Percentiles rank a stretch among this genome's conserved stretches.
phyloP scores from a whole-genome alignment of 2,329 filamentous ascomycete species.

The Grosmannia clavigera region DNA sequence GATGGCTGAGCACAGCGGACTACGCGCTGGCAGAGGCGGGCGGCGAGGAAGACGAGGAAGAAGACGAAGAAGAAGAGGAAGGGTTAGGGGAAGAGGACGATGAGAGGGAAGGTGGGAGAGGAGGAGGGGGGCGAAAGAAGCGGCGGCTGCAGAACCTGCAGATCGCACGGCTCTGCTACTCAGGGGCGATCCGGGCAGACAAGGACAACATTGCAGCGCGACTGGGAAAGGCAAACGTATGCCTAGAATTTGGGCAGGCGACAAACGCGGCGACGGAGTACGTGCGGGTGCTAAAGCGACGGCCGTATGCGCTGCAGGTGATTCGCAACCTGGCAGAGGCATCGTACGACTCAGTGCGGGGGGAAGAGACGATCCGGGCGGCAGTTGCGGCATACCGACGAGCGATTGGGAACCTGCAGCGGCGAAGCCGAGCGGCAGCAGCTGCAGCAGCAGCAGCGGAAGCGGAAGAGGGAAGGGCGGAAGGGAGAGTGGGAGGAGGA shows the following conservation, averaged over 20 bases:
- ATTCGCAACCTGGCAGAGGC: conserved; percentile 45
- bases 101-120: conserved; percentile 26
- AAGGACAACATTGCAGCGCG: conserved; percentile 44
- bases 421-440: conserved; percentile 12
- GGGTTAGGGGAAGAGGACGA: conserved; percentile 16
- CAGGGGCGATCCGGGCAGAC: conserved; percentile 45
- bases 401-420: conserved; percentile 27
- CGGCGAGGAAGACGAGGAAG: conserved; percentile 24
- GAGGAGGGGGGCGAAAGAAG: conserved; percentile 21
- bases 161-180: conserved; percentile 46
- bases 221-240: conserved; percentile 45
- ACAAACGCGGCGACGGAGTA: conserved; percentile 45
- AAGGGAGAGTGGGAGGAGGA: no score
- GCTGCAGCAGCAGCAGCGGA: not conserved
- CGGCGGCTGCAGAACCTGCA: conserved; percentile 30
- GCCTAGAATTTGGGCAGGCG: conserved; percentile 41
- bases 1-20: conserved; percentile 47
- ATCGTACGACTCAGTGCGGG: conserved; percentile 37
- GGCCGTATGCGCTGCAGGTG: conserved; percentile 40
- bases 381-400: conserved; percentile 37
- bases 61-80: conserved; percentile 31
- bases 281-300: conserved; percentile 37
- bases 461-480: no score
- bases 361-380: conserved; percentile 24
- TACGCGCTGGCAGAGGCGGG: conserved; percentile 40